Evolutionary conservation across 805 yeast genomes (phyloP), one percentile per base, ranked within the genome.

Genomic region (Metschnikowia henanensis): DNA sequence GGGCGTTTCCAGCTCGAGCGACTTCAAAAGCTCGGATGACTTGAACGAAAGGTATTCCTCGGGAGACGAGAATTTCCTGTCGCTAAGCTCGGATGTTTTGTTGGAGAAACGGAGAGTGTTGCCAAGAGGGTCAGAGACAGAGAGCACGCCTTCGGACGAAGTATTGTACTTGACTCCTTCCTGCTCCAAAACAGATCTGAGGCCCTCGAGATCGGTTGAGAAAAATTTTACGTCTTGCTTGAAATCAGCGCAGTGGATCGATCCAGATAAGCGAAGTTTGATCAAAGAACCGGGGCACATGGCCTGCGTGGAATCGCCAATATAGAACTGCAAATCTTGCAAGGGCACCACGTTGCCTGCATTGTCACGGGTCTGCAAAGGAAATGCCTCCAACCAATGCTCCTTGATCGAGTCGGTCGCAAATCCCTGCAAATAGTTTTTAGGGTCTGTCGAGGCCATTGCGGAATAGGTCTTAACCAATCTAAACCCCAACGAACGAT

Each of bases 341-440:
- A 72, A 66, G 5, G 76, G 76, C 28, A 56, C 56, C 23, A 64
- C 42, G 37, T 62, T 55, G 4, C 75, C 76, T 22, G 58, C 53
- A 8, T 40, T 46, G 43, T 69, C 73, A 16, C 51, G 17, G 37
- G 61, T 57, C 49, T 70, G 74, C 31, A 76, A 66, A 17, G 87
- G 88, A 60, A 80, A 84, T 18, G 81, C 67, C 60, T 84, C 87
- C 36, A 86, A 60, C 95, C 95, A 86, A 22, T 79, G 63, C 62
- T 86, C 95, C 50, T 72, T 76, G 38, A 83, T 57, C 0, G 91
- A 84, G 50, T 84, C 88, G 44, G 69, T 72, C 7, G 88, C 76
- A 35, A 85, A 68, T 4, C 91, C 91, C 35, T 68, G 61, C 13
- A 70, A 60, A 25, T 60, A 51, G 31, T 59, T 57, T 46, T 53